Percentiles rank a stretch among this genome's conserved stretches.
phyloP scores from a whole-genome alignment of 2,329 filamentous ascomycete genomes.

The Hirsutella minnesotensis region DNA sequence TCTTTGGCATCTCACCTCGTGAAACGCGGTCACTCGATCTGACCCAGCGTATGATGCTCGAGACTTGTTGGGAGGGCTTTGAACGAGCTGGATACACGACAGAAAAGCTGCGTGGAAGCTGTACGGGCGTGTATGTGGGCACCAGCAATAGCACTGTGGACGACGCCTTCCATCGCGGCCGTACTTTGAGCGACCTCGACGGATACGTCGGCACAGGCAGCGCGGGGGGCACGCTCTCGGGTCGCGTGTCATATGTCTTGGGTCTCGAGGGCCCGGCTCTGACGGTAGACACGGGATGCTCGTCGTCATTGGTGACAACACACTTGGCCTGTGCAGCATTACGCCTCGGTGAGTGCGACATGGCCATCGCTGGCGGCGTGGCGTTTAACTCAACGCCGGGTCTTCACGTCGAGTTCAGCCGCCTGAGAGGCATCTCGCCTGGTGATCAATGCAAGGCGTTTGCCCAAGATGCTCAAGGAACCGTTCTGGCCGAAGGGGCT shows the following conservation, averaged over 20 bases:
- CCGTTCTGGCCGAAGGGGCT: slow-evolving; percentile 32
- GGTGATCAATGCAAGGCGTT: slow-evolving; percentile 1
- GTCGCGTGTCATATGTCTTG: slow-evolving; percentile 34
- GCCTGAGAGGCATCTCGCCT: slow-evolving; percentile 5
- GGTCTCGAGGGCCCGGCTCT: slow-evolving; percentile 33
- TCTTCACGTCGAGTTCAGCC: neutral
- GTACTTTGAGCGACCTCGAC: slow-evolving; percentile 13
- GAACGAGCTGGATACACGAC: slow-evolving; percentile 35
- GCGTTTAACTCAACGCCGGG: slow-evolving; percentile 24
- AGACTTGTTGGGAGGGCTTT: slow-evolving; percentile 36
- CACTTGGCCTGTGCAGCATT: slow-evolving; percentile 23
- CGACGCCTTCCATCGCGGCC: neutral
- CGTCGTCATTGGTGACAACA: slow-evolving; percentile 31
- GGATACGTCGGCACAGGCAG: slow-evolving; percentile 29
- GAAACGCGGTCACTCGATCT: slow-evolving; percentile 35
- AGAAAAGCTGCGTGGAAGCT: slow-evolving; percentile 27
- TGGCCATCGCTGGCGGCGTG: slow-evolving; percentile 26
- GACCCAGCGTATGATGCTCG: slow-evolving; percentile 32
- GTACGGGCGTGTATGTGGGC: slow-evolving; percentile 33
- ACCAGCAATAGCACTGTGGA: slow-evolving; percentile 16
- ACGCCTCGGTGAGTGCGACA: slow-evolving; percentile 15
- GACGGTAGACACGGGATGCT: slow-evolving; percentile 40
- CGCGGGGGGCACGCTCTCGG: slow-evolving; percentile 27
- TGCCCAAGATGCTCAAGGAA: slow-evolving; percentile 25
- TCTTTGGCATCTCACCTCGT: slow-evolving; percentile 33